Percentiles rank a stretch among this genome's conserved stretches.
Conservation (phyloP, 2,329 filamentous ascomycete species). For the Aspergillus novofumigatus region DNA sequence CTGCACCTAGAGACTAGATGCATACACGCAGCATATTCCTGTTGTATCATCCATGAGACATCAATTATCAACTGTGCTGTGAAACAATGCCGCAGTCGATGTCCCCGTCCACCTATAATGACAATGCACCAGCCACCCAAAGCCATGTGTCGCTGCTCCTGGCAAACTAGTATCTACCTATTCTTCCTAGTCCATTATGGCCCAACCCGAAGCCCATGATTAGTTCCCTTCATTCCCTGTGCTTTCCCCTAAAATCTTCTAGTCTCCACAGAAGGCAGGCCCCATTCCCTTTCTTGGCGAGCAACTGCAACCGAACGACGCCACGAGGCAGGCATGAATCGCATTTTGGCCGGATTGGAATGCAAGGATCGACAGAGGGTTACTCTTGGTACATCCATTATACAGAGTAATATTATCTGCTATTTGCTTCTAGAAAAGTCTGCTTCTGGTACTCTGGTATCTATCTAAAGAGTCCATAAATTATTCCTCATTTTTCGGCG, state of each 20-base stretch:
- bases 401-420: background rate
- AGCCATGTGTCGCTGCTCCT: background rate
- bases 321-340: slow-evolving; percentile 17
- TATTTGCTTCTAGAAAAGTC: slow-evolving; percentile 1
- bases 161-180: background rate
- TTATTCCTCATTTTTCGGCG: background rate
- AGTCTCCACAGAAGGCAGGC: slow-evolving; percentile 2
- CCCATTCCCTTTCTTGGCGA: slow-evolving; percentile 4
- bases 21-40: background rate
- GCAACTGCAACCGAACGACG: slow-evolving; percentile 9
- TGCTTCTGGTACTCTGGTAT: background rate
- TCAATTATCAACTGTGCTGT: background rate
- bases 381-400: background rate
- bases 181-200: background rate
- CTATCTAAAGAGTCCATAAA: background rate
- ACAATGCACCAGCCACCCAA: background rate
- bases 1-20: background rate
- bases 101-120: background rate
- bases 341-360: slow-evolving; percentile 8
- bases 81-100: background rate
- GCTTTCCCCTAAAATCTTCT: slow-evolving; percentile 1
- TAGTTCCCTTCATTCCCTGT: background rate
- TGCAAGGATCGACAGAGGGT: slow-evolving; percentile 16
- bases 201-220: background rate
- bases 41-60: too few species aligned